Conservation (phyloP, 257 asterid species). For the Paulownia fortunei region DNA sequence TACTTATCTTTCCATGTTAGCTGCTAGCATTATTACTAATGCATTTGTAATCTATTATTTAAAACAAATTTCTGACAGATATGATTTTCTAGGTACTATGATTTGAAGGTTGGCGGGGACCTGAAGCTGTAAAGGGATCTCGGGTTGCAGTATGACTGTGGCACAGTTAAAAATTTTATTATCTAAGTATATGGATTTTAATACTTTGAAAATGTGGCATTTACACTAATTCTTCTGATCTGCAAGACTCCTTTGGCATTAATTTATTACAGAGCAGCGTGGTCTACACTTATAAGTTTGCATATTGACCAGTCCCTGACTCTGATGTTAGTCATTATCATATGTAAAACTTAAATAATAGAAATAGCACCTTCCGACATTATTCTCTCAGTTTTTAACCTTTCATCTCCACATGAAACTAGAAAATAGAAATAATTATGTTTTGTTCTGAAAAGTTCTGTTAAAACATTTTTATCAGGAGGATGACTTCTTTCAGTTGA, state of each 20-base stretch:
- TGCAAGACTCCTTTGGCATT: slow-evolving; percentile 1
- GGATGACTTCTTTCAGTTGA: neutral
- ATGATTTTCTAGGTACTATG: slow-evolving; percentile 71
- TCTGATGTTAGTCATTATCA: neutral
- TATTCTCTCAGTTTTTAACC: neutral
- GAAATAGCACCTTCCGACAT: neutral
- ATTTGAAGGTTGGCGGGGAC: slow-evolving; percentile 89
- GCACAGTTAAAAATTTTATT: slow-evolving; percentile 60
- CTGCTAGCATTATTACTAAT: neutral
- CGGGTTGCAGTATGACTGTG: slow-evolving; percentile 97
- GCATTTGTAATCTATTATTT: neutral
- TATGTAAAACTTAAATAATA: neutral
- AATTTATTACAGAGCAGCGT: slow-evolving; percentile 11
- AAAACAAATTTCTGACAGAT: slow-evolving; percentile 26
- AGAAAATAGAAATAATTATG: neutral
- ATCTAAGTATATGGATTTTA: slow-evolving; percentile 47
- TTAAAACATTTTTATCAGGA: neutral
- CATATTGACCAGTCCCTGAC: neutral
- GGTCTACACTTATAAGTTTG: neutral
- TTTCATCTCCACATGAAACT: neutral
- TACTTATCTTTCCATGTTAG: neutral
- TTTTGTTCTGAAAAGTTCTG: neutral
- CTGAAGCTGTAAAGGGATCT: slow-evolving; percentile 93
- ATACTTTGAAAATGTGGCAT: slow-evolving; percentile 30
- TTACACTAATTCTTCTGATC: slow-evolving; percentile 11